A percentile compares a stretch with the other conserved stretches of the same genome.
Evolutionary conservation across 768 basidiomycete genomes (phyloP).

Genomic region (Agaricus blazei): DNA sequence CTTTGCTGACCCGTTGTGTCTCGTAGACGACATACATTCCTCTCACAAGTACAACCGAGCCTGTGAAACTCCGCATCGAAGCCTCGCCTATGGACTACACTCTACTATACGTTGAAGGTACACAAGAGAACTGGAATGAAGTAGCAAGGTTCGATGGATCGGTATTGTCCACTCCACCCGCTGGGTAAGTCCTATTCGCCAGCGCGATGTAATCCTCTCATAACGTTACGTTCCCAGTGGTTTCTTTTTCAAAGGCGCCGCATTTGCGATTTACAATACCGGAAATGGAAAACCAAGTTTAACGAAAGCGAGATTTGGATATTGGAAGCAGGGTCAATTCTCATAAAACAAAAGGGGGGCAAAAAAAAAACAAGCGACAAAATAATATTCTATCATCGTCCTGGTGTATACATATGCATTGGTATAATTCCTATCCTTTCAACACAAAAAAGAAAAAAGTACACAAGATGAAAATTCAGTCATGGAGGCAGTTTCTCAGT

Average conservation of each 20-base stretch:
- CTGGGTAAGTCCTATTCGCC: constrained; percentile 22
- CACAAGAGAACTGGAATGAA: constrained; percentile 14
- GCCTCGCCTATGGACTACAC: constrained; percentile 25
- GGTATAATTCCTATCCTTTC: no score
- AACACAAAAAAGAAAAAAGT: no score
- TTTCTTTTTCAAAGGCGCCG: constrained; percentile 32
- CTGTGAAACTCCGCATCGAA: constrained; percentile 25
- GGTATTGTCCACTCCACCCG: constrained; percentile 25
- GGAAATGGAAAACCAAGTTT: constrained; percentile 32
- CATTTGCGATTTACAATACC: constrained; percentile 33
- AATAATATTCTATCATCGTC: no score
- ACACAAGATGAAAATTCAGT: no score
- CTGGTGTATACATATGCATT: no score
- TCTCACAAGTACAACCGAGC: constrained; percentile 17
- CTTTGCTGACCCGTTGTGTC: neutral
- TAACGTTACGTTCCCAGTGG: constrained; percentile 18
- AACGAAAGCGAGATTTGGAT: constrained; percentile 29
- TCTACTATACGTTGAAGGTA: constrained; percentile 29
- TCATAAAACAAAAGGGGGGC: neutral
- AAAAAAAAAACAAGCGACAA: no score
- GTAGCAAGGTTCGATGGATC: constrained; percentile 26
- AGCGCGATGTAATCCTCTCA: neutral
- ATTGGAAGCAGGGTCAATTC: constrained; percentile 27
- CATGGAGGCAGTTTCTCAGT: no score
- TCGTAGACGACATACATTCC: constrained; percentile 16